These are phyloP conservation scores for Colletotrichum sp. DNA, from an alignment of 2,329 filamentous ascomycete genomes.

Conservation along the genomic window DNA sequence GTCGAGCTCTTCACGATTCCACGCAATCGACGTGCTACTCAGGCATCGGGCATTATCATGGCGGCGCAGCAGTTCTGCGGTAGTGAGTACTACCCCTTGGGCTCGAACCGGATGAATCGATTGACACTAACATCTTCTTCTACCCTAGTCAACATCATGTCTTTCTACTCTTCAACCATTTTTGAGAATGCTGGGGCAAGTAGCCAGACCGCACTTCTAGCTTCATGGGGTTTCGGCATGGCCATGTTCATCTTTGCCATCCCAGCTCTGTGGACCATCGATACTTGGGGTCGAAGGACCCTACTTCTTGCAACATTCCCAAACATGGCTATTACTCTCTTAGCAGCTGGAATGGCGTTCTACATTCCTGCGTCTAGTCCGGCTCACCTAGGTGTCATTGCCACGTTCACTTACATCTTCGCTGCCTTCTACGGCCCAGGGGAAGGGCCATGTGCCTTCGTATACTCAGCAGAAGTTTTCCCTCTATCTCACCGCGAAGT, in stretches of 20 bases:
- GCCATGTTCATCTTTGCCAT: conserved; percentile 66
- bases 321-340: conserved; percentile 66
- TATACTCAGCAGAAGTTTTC: conserved; percentile 68
- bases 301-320: conserved; percentile 71
- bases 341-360: conserved; percentile 45
- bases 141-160: conserved; percentile 48
- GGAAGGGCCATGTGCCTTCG: conserved; percentile 63
- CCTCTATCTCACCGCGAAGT: conserved; percentile 68
- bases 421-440: conserved; percentile 70
- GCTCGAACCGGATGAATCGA: background rate
- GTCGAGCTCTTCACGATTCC: conserved; percentile 64
- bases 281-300: conserved; percentile 67
- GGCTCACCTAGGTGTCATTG: conserved; percentile 57
- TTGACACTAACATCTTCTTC: background rate
- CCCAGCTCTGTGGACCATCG: conserved; percentile 70
- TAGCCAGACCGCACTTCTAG: conserved; percentile 40
- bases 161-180: conserved; percentile 53
- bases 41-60: conserved; percentile 73
- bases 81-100: conserved; percentile 30
- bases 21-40: conserved; percentile 64
- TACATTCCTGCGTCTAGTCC: conserved; percentile 34
- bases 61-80: conserved; percentile 68
- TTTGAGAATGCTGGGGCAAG: conserved; percentile 49
- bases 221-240: conserved; percentile 62
- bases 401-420: conserved; percentile 71